Percentiles rank a stretch among this genome's conserved stretches.
Evolutionary conservation across 257 asterid species (phyloP).

Genomic region (Marsdenia floribunda): DNA sequence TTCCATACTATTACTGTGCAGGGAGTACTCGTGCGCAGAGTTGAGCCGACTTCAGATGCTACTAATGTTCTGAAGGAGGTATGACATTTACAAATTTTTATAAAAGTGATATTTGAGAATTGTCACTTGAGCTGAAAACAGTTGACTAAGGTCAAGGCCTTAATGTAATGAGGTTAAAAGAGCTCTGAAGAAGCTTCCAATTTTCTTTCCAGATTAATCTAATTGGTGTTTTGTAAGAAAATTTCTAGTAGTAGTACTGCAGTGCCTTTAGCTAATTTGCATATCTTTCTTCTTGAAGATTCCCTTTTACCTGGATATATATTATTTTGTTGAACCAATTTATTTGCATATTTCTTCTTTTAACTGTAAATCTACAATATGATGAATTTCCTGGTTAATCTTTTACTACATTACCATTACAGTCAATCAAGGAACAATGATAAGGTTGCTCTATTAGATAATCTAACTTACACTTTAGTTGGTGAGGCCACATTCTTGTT

Average conservation of each 20-base stretch:
- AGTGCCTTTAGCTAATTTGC: not conserved
- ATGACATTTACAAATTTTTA: constrained; percentile 11
- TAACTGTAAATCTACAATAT: not conserved
- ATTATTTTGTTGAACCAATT: not conserved
- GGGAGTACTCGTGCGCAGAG: constrained; percentile 82
- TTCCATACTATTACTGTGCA: constrained; percentile 24
- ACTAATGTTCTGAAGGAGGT: constrained; percentile 69
- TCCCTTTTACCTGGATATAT: not conserved
- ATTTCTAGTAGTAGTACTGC: not conserved
- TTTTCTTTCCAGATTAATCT: not conserved
- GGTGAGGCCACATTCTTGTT: not conserved
- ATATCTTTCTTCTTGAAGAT: not conserved
- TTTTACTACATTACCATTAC: not conserved
- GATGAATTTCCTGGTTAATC: not conserved
- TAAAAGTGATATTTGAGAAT: not conserved
- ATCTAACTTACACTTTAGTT: not conserved
- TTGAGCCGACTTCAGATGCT: constrained; percentile 80
- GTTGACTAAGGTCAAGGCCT: not conserved
- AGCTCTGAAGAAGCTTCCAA: not conserved
- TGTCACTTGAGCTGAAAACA: not conserved
- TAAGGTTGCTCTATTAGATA: not conserved
- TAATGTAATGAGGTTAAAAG: not conserved
- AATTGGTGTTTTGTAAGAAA: not conserved
- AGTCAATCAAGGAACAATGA: not conserved
- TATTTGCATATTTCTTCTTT: not conserved